These are phyloP conservation scores for Termitomyces sp. DNA, from an alignment of 768 basidiomycete species.

Conservation along the genomic window DNA sequence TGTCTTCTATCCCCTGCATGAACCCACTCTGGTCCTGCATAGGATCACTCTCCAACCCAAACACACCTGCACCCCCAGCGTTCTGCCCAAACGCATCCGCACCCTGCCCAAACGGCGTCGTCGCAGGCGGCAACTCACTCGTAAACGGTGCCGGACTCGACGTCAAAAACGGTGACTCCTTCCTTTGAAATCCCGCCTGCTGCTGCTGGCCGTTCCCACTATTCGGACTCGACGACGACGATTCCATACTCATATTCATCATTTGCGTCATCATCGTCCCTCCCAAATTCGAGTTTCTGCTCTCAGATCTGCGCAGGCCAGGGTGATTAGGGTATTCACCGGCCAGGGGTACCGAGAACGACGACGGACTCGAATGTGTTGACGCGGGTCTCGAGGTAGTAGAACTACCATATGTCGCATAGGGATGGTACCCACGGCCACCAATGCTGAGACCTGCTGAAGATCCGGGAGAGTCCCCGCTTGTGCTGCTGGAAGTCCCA, in stretches of 20 bases:
- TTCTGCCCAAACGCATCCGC: constrained; percentile 14
- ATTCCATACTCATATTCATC: constrained; percentile 28
- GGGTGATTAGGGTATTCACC: constrained; percentile 22
- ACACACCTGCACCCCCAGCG: constrained; percentile 1
- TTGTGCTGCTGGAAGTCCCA: constrained; percentile 33
- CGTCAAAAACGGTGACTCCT: constrained; percentile 34
- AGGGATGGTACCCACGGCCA: constrained; percentile 51
- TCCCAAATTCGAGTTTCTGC: constrained; percentile 33
- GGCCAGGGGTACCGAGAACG: constrained; percentile 31
- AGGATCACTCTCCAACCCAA: constrained; percentile 1
- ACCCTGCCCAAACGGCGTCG: constrained; percentile 7
- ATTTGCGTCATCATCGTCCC: constrained; percentile 37
- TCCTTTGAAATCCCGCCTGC: constrained; percentile 26
- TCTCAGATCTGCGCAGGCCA: constrained; percentile 26
- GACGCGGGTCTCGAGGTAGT: constrained; percentile 32
- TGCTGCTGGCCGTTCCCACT: background rate
- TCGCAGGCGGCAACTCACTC: constrained; percentile 26
- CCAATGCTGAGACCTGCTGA: constrained; percentile 24
- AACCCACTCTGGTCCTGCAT: constrained; percentile 14
- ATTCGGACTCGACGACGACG: background rate
- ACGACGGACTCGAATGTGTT: constrained; percentile 40
- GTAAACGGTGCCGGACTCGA: constrained; percentile 31
- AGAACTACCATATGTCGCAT: constrained; percentile 33
- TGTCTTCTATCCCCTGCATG: constrained; percentile 12
- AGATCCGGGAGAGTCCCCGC: constrained; percentile 26